A percentile compares a stretch with the other conserved stretches of the same genome.
phyloP scores from a whole-genome alignment of 2,329 filamentous ascomycete genomes.

The Hortaea sp. region DNA sequence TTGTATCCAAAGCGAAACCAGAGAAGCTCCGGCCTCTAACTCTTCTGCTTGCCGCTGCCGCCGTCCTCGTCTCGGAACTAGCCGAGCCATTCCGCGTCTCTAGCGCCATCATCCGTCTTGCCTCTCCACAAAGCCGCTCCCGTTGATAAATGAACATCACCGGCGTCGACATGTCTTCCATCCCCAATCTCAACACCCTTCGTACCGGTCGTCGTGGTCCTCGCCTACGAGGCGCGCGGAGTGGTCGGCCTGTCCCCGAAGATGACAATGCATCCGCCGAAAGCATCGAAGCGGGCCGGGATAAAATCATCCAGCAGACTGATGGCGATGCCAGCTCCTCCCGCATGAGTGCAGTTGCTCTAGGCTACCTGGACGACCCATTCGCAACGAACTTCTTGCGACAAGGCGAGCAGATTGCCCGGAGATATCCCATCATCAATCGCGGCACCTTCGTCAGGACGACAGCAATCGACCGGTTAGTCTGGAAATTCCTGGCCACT shows the following conservation, averaged over 20 bases:
- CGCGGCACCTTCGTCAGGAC: slow-evolving; percentile 93
- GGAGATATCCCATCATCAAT: slow-evolving; percentile 85
- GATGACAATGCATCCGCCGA: slow-evolving; percentile 11
- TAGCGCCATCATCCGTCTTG: slow-evolving; percentile 1
- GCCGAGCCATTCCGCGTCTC: neutral
- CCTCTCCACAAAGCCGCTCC: neutral
- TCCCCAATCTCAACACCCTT: slow-evolving; percentile 66
- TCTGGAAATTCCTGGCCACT: slow-evolving; percentile 56
- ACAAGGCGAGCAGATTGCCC: slow-evolving; percentile 36
- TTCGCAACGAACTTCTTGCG: slow-evolving; percentile 64
- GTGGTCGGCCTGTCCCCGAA: slow-evolving; percentile 18
- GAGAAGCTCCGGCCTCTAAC: too few relatives aligned
- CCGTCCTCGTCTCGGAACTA: neutral
- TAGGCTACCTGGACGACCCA: slow-evolving; percentile 75
- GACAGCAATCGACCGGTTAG: slow-evolving; percentile 66
- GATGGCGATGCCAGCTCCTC: slow-evolving; percentile 87
- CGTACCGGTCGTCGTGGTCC: slow-evolving; percentile 38
- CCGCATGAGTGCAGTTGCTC: slow-evolving; percentile 73
- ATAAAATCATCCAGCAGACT: slow-evolving; percentile 74
- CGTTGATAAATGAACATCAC: neutral
- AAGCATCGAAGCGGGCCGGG: slow-evolving; percentile 39
- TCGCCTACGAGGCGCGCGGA: slow-evolving; percentile 39
- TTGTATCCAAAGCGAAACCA: neutral
- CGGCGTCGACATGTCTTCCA: slow-evolving; percentile 30
- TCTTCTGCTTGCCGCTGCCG: too few relatives aligned